Percentiles rank a stretch among this genome's conserved stretches.
Conservation (phyloP, 768 basidiomycete genomes). For the Kwoniella mangroviensis region DNA sequence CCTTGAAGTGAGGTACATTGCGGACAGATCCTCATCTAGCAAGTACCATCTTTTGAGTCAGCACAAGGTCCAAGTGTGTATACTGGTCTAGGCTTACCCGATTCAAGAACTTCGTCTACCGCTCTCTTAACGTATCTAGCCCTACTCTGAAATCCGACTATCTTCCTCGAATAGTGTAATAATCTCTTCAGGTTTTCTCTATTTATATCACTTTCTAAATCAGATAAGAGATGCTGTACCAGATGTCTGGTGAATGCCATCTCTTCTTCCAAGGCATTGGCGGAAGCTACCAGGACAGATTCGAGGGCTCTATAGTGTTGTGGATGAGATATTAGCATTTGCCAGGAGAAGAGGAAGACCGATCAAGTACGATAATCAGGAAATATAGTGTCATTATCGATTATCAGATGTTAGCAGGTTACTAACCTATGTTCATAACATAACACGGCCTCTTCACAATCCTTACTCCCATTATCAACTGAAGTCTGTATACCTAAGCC, state of each 20-base stretch:
- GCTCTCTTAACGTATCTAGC: conserved; percentile 89
- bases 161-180: conserved; percentile 85
- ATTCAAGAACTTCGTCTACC: conserved; percentile 85
- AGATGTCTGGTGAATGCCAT: conserved; percentile 90
- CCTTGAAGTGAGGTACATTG: conserved; percentile 93
- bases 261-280: conserved; percentile 92
- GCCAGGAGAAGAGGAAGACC: neutral
- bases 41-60: neutral
- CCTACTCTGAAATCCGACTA: conserved; percentile 87
- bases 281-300: conserved; percentile 85
- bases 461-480: conserved; percentile 21
- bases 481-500: conserved; percentile 26
- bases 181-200: conserved; percentile 90
- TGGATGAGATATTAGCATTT: neutral
- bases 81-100: conserved; percentile 64
- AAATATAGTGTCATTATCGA: too few relatives aligned
- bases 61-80: neutral
- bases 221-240: conserved; percentile 84
- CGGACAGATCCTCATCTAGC: conserved; percentile 87
- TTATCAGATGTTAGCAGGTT: too few relatives aligned
- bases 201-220: conserved; percentile 93
- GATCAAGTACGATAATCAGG: neutral
- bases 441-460: conserved; percentile 40
- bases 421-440: conserved; percentile 55
- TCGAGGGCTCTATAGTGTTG: conserved; percentile 74